A percentile compares a stretch with the other conserved stretches of the same genome.
Conservation (phyloP, 2,329 filamentous ascomycete genomes). For the Calonectria pauciramosa region DNA sequence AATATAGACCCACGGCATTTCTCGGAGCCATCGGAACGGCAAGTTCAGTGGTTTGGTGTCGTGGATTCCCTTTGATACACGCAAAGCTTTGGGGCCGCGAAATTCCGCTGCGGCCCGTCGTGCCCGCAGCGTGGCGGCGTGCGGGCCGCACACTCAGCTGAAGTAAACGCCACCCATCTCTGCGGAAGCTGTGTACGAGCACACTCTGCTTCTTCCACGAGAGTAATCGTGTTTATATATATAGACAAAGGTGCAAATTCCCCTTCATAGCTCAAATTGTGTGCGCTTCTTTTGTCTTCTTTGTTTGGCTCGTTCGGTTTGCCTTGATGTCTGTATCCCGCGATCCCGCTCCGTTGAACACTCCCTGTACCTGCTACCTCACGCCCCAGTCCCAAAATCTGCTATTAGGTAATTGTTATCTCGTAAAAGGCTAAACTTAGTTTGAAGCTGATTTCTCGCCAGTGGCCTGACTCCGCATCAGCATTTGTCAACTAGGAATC, state of each 20-base stretch:
- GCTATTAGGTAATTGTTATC: neutral
- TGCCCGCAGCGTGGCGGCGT: neutral
- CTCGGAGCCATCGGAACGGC: neutral
- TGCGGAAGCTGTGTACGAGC: too few relatives aligned
- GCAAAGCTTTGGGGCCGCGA: neutral
- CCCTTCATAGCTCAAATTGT: too few relatives aligned
- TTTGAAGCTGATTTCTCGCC: neutral
- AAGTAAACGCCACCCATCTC: neutral
- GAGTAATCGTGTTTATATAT: neutral
- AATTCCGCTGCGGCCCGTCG: constrained; percentile 1
- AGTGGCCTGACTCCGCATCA: neutral
- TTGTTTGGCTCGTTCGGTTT: neutral
- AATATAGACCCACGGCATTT: neutral
- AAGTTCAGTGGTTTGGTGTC: neutral
- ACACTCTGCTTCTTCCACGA: neutral
- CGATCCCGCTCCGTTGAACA: neutral
- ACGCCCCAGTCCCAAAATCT: neutral
- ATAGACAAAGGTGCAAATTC: too few relatives aligned
- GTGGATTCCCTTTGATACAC: neutral
- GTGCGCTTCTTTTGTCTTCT: too few relatives aligned
- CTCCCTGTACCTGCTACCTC: neutral
- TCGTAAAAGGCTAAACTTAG: too few relatives aligned
- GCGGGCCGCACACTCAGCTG: neutral
- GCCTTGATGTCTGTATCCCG: neutral
- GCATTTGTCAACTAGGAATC: neutral